Percentiles rank a stretch among this genome's conserved stretches.
These are phyloP conservation scores for Eucalyptus cloeziana DNA, from an alignment of 345 rosid genomes.

Conservation along the genomic window DNA sequence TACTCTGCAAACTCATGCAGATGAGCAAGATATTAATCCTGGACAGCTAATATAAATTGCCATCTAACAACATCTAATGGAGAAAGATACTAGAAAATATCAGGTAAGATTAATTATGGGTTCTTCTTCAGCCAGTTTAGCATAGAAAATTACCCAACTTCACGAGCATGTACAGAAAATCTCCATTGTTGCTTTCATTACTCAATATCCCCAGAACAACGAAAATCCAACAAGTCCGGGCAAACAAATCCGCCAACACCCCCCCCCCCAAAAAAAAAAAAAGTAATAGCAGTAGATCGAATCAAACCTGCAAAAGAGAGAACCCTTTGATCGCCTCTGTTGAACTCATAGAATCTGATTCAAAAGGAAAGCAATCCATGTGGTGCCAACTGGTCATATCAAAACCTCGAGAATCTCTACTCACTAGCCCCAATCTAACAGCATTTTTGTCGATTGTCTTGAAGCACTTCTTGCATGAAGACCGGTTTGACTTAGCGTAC, in stretches of 20 bases:
- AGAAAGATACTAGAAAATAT: not conserved
- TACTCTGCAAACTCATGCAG: conserved; percentile 15
- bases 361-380: conserved; percentile 40
- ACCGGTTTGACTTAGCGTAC: conserved; percentile 79
- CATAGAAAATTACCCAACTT: not conserved
- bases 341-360: conserved; percentile 17
- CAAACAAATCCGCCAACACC: not conserved
- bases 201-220: not conserved
- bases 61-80: not conserved
- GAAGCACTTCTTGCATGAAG: conserved; percentile 70
- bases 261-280: not conserved
- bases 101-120: not conserved
- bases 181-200: not conserved
- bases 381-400: conserved; percentile 84
- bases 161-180: not conserved
- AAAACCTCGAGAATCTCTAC: conserved; percentile 52
- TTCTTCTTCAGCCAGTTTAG: not conserved
- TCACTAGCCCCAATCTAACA: conserved; percentile 46
- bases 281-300: not conserved
- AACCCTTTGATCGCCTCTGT: conserved; percentile 44
- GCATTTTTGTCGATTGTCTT: conserved; percentile 32
- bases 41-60: not conserved
- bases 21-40: not conserved
- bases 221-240: not conserved
- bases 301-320: conserved; percentile 43